Percentiles rank a stretch among this genome's conserved stretches.
These are phyloP conservation scores for Terfezia claveryi DNA, from an alignment of 495 filamentous ascomycete species.

Conservation along the genomic window DNA sequence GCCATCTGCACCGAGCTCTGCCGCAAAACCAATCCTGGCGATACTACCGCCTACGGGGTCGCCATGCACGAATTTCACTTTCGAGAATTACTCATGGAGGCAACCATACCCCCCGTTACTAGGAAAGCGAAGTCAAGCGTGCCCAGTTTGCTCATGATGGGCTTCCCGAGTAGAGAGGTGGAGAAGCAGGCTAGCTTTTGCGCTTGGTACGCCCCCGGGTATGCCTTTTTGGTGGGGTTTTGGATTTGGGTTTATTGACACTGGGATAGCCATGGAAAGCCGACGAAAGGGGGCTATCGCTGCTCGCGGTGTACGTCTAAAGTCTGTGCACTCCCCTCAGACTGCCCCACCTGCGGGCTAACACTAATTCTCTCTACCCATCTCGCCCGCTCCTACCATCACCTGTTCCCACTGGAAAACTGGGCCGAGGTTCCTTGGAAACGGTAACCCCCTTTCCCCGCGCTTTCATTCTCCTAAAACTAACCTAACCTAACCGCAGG, in stretches of 20 bases:
- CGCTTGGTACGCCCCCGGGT: too few species aligned
- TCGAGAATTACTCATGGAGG: constrained; percentile 63
- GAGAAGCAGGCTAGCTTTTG: too few species aligned
- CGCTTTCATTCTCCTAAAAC: constrained; percentile 31
- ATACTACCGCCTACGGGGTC: constrained; percentile 42
- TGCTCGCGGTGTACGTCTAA: constrained; percentile 77
- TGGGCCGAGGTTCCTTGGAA: constrained; percentile 81
- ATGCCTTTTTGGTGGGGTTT: constrained; percentile 23
- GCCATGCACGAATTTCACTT: constrained; percentile 78
- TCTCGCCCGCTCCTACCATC: constrained; percentile 82
- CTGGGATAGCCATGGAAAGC: constrained; percentile 48
- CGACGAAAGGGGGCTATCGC: constrained; percentile 67
- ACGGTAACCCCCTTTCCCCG: constrained; percentile 30
- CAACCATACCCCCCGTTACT: constrained; percentile 72
- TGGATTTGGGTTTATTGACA: constrained; percentile 23
- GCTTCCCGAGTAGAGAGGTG: constrained; percentile 71
- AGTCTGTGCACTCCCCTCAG: constrained; percentile 76
- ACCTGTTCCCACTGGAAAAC: constrained; percentile 76
- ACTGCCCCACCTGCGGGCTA: constrained; percentile 75
- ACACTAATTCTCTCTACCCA: constrained; percentile 95
- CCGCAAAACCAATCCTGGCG: constrained; percentile 45
- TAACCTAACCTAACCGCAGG: constrained; percentile 4
- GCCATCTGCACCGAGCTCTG: constrained; percentile 84
- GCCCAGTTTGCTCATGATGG: constrained; percentile 84
- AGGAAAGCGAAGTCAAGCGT: constrained; percentile 42